Conservation (phyloP, 768 basidiomycete genomes). For the Trametes meyenii region DNA sequence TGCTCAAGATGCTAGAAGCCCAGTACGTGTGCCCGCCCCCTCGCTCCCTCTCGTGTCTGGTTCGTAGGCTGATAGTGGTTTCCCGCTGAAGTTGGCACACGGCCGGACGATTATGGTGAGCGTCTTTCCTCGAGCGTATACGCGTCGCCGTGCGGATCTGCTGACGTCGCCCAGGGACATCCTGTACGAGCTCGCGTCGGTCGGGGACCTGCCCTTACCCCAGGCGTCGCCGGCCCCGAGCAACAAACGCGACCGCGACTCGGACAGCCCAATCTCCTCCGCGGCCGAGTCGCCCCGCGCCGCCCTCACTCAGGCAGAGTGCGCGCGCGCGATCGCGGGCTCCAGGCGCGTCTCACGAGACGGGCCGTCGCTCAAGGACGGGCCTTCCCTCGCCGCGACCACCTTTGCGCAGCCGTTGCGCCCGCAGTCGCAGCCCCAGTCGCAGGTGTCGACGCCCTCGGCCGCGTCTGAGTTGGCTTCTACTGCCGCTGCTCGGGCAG, state of each 20-base stretch:
- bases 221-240: conserved; percentile 50
- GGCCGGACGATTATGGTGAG: conserved; percentile 52
- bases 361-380: background rate
- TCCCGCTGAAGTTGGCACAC: conserved; percentile 45
- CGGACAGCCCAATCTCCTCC: conserved; percentile 46
- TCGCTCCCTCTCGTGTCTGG: background rate
- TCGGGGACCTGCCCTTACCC: conserved; percentile 71
- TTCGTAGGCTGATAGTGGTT: background rate
- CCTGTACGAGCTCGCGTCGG: conserved; percentile 69
- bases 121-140: conserved; percentile 4
- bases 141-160: background rate
- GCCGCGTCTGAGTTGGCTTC: conserved; percentile 3
- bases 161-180: conserved; percentile 55
- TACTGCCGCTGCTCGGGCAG: background rate
- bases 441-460: conserved; percentile 7
- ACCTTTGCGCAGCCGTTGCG: conserved; percentile 19
- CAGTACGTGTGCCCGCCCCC: conserved; percentile 31
- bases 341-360: conserved; percentile 39
- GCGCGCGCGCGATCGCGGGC: conserved; percentile 36
- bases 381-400: conserved; percentile 9
- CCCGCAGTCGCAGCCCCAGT: conserved; percentile 7
- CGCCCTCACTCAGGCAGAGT: background rate
- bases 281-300: conserved; percentile 2
- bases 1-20: conserved; percentile 39
- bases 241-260: conserved; percentile 66